phyloP scores from a whole-genome alignment of 1,284 basidiomycete species.

The Ustilago crameri region DNA sequence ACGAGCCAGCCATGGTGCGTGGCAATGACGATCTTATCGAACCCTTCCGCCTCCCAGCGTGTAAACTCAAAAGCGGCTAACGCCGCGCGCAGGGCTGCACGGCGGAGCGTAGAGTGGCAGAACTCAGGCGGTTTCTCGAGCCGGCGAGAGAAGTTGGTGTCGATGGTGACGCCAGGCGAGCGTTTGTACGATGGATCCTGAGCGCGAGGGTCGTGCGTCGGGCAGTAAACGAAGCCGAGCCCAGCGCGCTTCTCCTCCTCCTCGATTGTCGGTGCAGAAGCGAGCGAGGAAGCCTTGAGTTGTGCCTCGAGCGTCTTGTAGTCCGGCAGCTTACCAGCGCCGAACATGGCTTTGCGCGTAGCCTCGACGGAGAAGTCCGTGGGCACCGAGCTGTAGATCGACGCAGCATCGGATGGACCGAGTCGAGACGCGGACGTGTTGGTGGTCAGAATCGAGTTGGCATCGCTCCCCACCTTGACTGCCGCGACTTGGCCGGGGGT shows the following conservation, averaged over 20 bases:
- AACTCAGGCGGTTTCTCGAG: slow-evolving; percentile 59
- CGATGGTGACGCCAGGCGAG: slow-evolving; percentile 22
- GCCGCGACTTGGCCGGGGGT: slow-evolving; percentile 45
- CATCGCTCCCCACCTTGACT: slow-evolving; percentile 30
- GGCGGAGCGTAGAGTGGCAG: slow-evolving; percentile 31
- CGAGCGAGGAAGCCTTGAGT: slow-evolving; percentile 9
- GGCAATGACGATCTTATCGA: slow-evolving; percentile 65
- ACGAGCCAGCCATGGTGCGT: slow-evolving; percentile 65
- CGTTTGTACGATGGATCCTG: slow-evolving; percentile 15
- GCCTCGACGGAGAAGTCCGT: slow-evolving; percentile 37
- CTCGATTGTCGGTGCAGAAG: neutral
- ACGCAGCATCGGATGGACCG: slow-evolving; percentile 13
- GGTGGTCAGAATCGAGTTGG: slow-evolving; percentile 24
- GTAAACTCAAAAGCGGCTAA: slow-evolving; percentile 63
- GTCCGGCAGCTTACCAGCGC: slow-evolving; percentile 43
- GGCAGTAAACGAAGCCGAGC: slow-evolving; percentile 53
- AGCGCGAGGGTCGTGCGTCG: slow-evolving; percentile 32
- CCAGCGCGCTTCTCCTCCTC: slow-evolving; percentile 45
- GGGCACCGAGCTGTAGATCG: slow-evolving; percentile 35
- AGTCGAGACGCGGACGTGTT: slow-evolving; percentile 4
- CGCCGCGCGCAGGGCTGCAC: slow-evolving; percentile 60
- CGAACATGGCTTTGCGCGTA: slow-evolving; percentile 38
- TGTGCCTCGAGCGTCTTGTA: slow-evolving; percentile 43
- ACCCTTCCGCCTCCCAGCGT: slow-evolving; percentile 64
- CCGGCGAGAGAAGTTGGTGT: slow-evolving; percentile 59